Base-by-base conservation (phyloP, 192 early-diverging fungal species). In the Coemansia sp. region DNA sequence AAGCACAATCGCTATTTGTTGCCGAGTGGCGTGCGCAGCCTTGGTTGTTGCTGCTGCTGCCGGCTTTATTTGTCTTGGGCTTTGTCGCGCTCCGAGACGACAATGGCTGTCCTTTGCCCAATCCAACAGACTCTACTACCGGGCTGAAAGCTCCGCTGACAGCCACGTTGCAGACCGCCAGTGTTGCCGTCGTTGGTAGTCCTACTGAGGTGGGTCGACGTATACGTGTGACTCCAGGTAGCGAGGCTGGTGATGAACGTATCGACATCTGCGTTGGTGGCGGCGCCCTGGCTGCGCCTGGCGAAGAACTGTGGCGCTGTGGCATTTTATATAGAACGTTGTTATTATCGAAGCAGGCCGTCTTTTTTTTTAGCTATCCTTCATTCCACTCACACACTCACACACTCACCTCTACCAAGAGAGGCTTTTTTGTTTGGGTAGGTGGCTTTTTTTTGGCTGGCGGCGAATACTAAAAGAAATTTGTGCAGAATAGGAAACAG, bases 61-160 rank as follows among this genome's bases (percentile, higher is more conserved):
- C 35, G 59, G 23, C 33, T 35, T 33, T 39, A 61, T 61, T 16
- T 42, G 11, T 62, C 42, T 42, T 40, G 61, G 19, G 21, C 37
- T n/a, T 65, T 46, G 49, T 38, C 35, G 30, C 33, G 2, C 30
- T 39, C 37, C 21, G 43, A 49, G 33, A 53, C 46, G 49, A 49
- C 46, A 50, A 30, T 63, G 62, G 62, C 42, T 63, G 62, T 63
- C 16, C 35, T 46, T 30, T 57, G 52, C 33, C 49, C 33, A 67
- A 35, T 11, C 28, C 50, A 19, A 67, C 37, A 6, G 65, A 21
- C n/a, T 53, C 52, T 39, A 26, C 14, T 58, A 53, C 52, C 21
- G 66, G 66, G 28, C 66, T 67, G 30, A 67, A 67, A 4, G 66
- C 66, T 32, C 66, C 66, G 32, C 53, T 30, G 23, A 55, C 66